Base-by-base conservation (phyloP, 192 early-diverging fungal species). In the Coemansia sp. region DNA sequence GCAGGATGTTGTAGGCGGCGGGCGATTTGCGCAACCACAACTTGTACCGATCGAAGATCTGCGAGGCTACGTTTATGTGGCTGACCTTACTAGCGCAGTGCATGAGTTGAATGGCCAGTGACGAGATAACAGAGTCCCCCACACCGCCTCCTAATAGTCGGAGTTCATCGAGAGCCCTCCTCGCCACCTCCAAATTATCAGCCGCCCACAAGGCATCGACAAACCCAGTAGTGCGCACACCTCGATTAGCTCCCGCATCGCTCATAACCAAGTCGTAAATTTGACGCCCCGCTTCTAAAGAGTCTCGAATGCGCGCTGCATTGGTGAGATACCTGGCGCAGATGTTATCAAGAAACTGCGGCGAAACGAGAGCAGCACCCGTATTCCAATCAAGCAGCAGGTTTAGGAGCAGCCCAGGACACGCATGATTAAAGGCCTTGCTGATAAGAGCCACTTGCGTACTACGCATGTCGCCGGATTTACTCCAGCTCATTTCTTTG, bases 401-500 rank as follows among this genome's bases (percentile, higher is more conserved):
- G 38, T 75, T 76, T n/a, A 79, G 21, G 34, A 73, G 11, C 6
- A 79, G 47, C 2, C 64, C 70, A 6, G 64, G 59, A 10, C 63
- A 70, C 13, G 31, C 11, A 18, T 37, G 11, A 5, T 63, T 6
- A 25, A 47, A 34, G 23, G 70, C 70, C 36, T 53, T 42, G n/a
- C 18, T 23, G 2, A 41, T 3, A 31, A 73, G 36, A 7, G 76
- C 76, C 16, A 57, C 45, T 18, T 31, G 63, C 28, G 52, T 39
- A 7, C 9, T 33, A 1, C 59, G 48, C 42, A 41, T 1, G 11
- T 75, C 67, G 16, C 50, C 63, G 16, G 34, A 3, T 18, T 52
- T 8, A 13, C 33, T 9, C 25, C 7, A 20, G 1, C 28, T 25
- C 14, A 25, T 2, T 33, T 31, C 6, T 23, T 13, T 58, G 8